These are phyloP conservation scores for Cryoendolithus antarcticus DNA, from an alignment of 2,329 filamentous ascomycete genomes.

Conservation along the genomic window DNA sequence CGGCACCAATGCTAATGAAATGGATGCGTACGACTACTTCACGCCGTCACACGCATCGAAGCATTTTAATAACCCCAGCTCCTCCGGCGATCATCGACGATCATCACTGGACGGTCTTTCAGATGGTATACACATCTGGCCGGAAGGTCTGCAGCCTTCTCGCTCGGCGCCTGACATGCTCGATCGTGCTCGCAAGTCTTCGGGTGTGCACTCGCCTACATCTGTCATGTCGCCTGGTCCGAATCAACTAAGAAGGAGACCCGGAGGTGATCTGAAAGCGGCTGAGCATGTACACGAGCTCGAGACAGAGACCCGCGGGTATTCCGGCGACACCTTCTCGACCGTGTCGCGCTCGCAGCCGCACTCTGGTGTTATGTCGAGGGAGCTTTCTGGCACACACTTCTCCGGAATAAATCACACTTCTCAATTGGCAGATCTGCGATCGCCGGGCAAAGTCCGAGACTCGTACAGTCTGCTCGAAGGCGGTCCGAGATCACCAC, in stretches of 20 bases:
- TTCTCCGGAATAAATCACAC: constrained; percentile 9
- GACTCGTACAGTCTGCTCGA: constrained; percentile 30
- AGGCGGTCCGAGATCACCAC: constrained; percentile 29
- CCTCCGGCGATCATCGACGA: neutral
- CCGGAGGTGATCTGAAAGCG: constrained; percentile 36
- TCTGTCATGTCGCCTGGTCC: constrained; percentile 22
- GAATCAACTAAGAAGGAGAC: constrained; percentile 30
- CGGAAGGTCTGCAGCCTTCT: too few relatives aligned
- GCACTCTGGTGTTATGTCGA: constrained; percentile 8
- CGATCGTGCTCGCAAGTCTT: constrained; percentile 22
- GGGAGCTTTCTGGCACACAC: constrained; percentile 9
- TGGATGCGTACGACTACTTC: too few relatives aligned
- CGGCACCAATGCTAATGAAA: neutral
- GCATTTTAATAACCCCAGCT: neutral
- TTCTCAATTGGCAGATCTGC: constrained; percentile 5
- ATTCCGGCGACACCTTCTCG: constrained; percentile 28
- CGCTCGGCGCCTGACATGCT: neutral
- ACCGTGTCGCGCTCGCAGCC: constrained; percentile 9
- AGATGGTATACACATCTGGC: too few relatives aligned
- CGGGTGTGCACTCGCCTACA: constrained; percentile 28
- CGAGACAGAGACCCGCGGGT: constrained; percentile 27
- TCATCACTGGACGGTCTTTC: too few relatives aligned
- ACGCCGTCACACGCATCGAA: neutral
- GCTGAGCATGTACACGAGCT: constrained; percentile 36
- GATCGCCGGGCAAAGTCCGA: constrained; percentile 8